phyloP scores from a whole-genome alignment of 2,329 filamentous ascomycete genomes.

The Diplodia scrobiculata region DNA sequence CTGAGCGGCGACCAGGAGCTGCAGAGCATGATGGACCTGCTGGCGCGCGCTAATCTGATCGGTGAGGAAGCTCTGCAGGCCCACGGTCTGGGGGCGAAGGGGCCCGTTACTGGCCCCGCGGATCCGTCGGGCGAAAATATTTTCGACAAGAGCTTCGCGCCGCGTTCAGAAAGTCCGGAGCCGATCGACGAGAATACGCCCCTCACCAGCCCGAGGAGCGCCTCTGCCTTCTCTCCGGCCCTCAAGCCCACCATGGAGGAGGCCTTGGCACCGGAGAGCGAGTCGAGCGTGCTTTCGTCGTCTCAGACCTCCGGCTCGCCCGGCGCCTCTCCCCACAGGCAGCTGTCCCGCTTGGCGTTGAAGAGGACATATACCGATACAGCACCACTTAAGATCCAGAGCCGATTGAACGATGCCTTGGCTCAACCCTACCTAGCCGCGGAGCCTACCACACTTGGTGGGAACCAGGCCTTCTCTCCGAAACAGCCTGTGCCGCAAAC shows the following conservation, averaged over 20 bases:
- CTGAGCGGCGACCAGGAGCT: constrained; percentile 80
- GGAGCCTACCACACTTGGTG: constrained; percentile 44
- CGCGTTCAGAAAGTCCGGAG: constrained; percentile 51
- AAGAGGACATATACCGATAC: constrained; percentile 90
- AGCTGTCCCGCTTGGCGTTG: constrained; percentile 57
- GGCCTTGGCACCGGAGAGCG: constrained; percentile 18
- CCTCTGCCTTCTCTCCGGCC: constrained; percentile 20
- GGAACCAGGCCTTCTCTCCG: constrained; percentile 42
- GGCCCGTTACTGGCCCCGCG: constrained; percentile 79
- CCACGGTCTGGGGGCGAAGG: constrained; percentile 53
- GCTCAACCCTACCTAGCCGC: constrained; percentile 76
- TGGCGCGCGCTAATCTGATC: constrained; percentile 78
- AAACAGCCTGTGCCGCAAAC: constrained; percentile 40
- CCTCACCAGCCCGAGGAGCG: constrained; percentile 36
- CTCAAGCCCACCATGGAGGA: constrained; percentile 21
- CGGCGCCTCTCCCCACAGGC: constrained; percentile 33
- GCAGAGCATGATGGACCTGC: constrained; percentile 85
- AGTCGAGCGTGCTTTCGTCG: constrained; percentile 26
- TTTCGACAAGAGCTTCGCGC: constrained; percentile 79
- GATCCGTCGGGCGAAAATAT: constrained; percentile 72
- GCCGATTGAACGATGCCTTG: constrained; percentile 81
- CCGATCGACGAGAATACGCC: constrained; percentile 35
- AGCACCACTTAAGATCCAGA: constrained; percentile 71
- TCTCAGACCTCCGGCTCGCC: constrained; percentile 32
- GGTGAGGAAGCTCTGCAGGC: constrained; percentile 64